Percentiles rank a stretch among this genome's conserved stretches.
Conservation (phyloP, 1,139 yeast genomes). For the Saccharomyces hybrid region DNA sequence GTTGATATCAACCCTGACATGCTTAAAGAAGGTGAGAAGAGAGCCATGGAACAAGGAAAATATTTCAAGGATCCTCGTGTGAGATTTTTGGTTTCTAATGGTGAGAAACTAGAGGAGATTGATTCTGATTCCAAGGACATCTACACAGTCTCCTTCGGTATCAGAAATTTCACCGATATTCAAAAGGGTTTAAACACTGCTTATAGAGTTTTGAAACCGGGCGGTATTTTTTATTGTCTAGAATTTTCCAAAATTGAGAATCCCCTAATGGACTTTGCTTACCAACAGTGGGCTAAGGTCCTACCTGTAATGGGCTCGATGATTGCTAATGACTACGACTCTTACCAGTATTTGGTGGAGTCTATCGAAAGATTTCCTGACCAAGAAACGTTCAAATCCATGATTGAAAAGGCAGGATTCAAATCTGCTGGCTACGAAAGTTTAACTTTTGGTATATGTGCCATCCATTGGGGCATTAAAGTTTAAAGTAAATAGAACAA, state of each 20-base stretch:
- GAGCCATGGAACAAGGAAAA: constrained; percentile 47
- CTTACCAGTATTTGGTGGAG: constrained; percentile 92
- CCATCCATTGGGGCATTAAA: constrained; percentile 93
- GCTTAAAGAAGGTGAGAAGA: constrained; percentile 84
- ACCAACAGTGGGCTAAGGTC: constrained; percentile 81
- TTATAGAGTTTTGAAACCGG: constrained; percentile 92
- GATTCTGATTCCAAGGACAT: constrained; percentile 86
- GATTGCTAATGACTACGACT: constrained; percentile 88
- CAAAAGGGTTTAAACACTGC: constrained; percentile 93
- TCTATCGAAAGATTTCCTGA: constrained; percentile 86
- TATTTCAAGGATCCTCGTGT: constrained; percentile 57
- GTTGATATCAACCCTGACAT: constrained; percentile 95
- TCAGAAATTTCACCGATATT: constrained; percentile 89
- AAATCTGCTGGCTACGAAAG: constrained; percentile 91
- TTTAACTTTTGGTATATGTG: constrained; percentile 93
- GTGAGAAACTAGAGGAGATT: constrained; percentile 79
- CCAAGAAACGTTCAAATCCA: constrained; percentile 81
- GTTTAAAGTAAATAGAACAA: constrained; percentile 33
- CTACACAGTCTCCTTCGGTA: constrained; percentile 95
- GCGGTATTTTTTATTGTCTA: constrained; percentile 95
- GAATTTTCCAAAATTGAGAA: constrained; percentile 92
- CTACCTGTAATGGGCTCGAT: constrained; percentile 95
- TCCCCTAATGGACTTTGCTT: constrained; percentile 62
- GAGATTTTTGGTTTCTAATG: constrained; percentile 80
- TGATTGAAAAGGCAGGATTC: constrained; percentile 95